Base-by-base conservation (phyloP, 805 yeast species). In the Cyberlindnera sargentensis region DNA sequence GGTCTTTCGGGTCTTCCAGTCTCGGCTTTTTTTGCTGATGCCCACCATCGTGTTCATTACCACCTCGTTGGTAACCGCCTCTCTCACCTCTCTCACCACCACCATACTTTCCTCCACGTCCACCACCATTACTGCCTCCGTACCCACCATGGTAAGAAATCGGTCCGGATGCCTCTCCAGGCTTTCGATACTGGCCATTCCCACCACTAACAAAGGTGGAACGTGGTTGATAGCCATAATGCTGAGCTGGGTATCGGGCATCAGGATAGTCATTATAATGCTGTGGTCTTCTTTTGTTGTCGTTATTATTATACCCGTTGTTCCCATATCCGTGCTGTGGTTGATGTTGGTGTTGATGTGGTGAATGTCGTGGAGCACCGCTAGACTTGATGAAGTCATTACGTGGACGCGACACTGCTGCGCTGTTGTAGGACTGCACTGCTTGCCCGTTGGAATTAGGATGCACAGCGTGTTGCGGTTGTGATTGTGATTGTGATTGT, bases 381-480 rank as follows among this genome's bases (percentile, higher is more conserved):
- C 10, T 29, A 29, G 9, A 24, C 29, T 36, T 38, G 27, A 38
- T 31, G 31, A 38, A 38, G 23, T 38, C 41, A 10, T 38, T 38
- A 11, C 41, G 27, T 20, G 40, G 40, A 9, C 40, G 20, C 6
- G 34, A 10, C 8, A 29, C 10, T 23, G 11, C 31, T 7, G 20
- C 32, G 25, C 11, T 37, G 40, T 11, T 8, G 33, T 29, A 10
- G 25, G 24, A 20, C 9, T 23, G 34, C n/a, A 29, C 20, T 11
- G 34, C 5, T 15, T 29, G 31, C 10, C 10, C 31, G 10, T 29
- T 29, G 20, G 20, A 15, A 15, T 15, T 15, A 15, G 20, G 20
- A 15, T 15, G 20, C 20, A 15, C 20, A 15, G 20, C 20, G 20
- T 27, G 30, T 10, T 36, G 39, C 32, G 11, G 39, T 7, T n/a